Percentiles rank a stretch among this genome's conserved stretches.
These are phyloP conservation scores for Camillea tinctor DNA, from an alignment of 2,329 filamentous ascomycete species.

Conservation along the genomic window DNA sequence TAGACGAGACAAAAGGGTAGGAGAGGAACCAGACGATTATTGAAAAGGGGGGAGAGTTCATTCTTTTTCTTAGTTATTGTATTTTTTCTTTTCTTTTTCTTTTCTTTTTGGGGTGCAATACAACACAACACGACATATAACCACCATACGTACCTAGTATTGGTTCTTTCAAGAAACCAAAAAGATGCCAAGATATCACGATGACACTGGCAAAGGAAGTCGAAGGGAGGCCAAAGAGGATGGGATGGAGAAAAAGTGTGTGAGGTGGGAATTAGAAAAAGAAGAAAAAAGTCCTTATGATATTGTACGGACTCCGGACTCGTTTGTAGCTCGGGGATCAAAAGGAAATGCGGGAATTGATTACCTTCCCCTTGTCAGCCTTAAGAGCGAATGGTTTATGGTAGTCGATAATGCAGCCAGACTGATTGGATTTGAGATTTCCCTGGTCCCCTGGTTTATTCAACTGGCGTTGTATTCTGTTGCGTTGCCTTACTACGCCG, in stretches of 20 bases:
- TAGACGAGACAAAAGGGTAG: neutral
- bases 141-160: neutral
- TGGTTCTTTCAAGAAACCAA: neutral
- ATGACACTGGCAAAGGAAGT: too few species aligned
- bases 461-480: neutral
- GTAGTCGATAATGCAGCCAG: neutral
- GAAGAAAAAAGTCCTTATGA: neutral
- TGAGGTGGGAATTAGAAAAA: neutral
- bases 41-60: too few species aligned
- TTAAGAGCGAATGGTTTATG: neutral
- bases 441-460: neutral
- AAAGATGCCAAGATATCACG: neutral
- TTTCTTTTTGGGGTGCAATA: neutral
- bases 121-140: neutral
- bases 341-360: neutral
- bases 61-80: neutral
- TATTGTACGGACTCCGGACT: neutral
- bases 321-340: neutral
- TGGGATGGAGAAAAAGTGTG: neutral
- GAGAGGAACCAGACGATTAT: too few species aligned
- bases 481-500: neutral
- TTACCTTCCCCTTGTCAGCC: neutral
- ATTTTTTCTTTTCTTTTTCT: neutral
- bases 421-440: neutral
- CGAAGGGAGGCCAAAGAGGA: too few species aligned